Base-by-base conservation (phyloP, 2,329 filamentous ascomycete species). In the Aurifilum marmelostoma region DNA sequence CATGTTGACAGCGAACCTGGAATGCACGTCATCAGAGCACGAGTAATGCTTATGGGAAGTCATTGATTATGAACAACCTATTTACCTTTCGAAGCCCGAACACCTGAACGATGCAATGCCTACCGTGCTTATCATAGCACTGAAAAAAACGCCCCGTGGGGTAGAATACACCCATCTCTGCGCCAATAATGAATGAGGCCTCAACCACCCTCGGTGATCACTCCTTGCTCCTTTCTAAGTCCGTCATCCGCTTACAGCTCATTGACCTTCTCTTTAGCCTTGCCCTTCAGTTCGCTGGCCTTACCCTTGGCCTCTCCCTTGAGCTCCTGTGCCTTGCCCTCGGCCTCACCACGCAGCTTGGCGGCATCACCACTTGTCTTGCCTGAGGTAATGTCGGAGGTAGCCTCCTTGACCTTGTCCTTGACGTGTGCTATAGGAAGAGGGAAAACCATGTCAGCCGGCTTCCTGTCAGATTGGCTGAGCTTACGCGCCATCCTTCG, bases 371-470 rank as follows among this genome's bases (percentile, higher is more conserved):
- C 80, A 16, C 77, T 76, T 2, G 78, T 76, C 71, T 81, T 78
- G 66, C 76, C 76, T 27, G 73, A 75, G 24, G 77, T 74, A 61
- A 74, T 60, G 3, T 84, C 76, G 7, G 79, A 74, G 16, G 78
- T 77, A 34, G 79, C 79, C 37, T 84, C 78, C 77, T 87, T 87
- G 65, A 83, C 79, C 75, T 88, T 88, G 74, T 76, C 63, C 74
- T 79, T 71, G 79, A 80, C 79, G 71, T 67, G 11, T 29, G 75
- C 75, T 59, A 79, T 81, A 83, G 62, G n/a, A 2, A 14, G 21
- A n/a, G 21, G 37, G 12, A n/a, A 1, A 47, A 4, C 9, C 24
- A 2, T 0, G 4, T 37, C 8, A 29, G 71, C 18, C n/a, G 29
- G 3, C 24, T 4, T 16, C 18, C 29, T 39, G 21, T 9, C 18